A percentile compares a stretch with the other conserved stretches of the same genome.
Conservation (phyloP, 2,329 filamentous ascomycete species). For the Westerdykella sp. region DNA sequence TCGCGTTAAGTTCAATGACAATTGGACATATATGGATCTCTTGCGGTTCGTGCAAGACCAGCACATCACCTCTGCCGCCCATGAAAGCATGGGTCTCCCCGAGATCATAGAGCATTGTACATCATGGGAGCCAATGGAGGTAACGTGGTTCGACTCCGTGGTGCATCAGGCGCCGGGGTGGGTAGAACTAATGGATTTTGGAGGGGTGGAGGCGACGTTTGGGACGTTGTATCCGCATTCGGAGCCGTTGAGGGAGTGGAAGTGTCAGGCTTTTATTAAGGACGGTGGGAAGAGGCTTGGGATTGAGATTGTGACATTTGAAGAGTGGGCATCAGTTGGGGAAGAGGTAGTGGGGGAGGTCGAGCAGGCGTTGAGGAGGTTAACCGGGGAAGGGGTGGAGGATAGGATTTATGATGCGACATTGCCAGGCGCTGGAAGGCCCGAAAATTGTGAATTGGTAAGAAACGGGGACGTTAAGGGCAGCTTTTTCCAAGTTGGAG, state of each 20-base stretch:
- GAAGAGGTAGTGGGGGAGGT: slow-evolving; percentile 45
- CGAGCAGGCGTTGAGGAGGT: slow-evolving; percentile 19
- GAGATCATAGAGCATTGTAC: slow-evolving; percentile 34
- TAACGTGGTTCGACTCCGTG: slow-evolving; percentile 34
- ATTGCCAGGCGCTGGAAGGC: too few relatives aligned
- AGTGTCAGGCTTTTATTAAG: slow-evolving; percentile 53
- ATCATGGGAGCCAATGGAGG: slow-evolving; percentile 21
- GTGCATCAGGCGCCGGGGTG: slow-evolving; percentile 44
- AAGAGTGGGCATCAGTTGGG: slow-evolving; percentile 51
- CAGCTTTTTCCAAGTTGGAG: too few relatives aligned
- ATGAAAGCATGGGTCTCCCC: slow-evolving; percentile 34
- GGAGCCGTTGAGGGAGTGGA: slow-evolving; percentile 44
- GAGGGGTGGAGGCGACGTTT: slow-evolving; percentile 32
- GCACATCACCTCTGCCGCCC: slow-evolving; percentile 24
- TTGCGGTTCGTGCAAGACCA: slow-evolving; percentile 34
- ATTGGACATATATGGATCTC: slow-evolving; percentile 39
- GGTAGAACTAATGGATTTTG: slow-evolving; percentile 51
- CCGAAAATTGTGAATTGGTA: too few relatives aligned
- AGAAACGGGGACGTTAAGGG: too few relatives aligned
- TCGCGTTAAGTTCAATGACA: slow-evolving; percentile 49
- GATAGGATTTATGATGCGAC: slow-evolving; percentile 12
- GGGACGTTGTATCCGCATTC: slow-evolving; percentile 53
- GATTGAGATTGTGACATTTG: slow-evolving; percentile 56
- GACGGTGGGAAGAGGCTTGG: slow-evolving; percentile 47
- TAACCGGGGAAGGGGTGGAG: slow-evolving; percentile 15